Evolutionary conservation across 306 rosid species (phyloP), one percentile per base, ranked within the genome.

Genomic region (Dalbergia cultrata): DNA sequence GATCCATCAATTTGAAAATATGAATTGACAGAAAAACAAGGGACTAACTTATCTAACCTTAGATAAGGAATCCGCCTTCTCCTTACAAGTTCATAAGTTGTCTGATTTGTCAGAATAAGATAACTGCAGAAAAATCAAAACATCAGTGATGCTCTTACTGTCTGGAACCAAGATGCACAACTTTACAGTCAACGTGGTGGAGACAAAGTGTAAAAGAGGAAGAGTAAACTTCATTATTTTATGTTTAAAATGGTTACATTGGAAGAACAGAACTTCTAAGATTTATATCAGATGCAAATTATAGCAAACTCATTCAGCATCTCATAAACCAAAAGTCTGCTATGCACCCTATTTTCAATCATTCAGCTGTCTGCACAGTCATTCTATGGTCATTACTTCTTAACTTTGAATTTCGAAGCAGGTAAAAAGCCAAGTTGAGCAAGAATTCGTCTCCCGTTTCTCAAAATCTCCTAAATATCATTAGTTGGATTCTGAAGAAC

Each of bases 21-120:
- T 44, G 64, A 72, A 4, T 68, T 70, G 39, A 53, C 26, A 76
- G 19, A 74, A 69, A 61, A 74, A 65, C 14, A 76, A 50, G 68
- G 64, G 75, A 77, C 72, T 68, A 61, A 41, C 54, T 61, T 31
- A 79, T 85, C 92, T 43, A 77, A 96, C 99, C 99, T 93, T 61
- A 96, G 90, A 83, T 93, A 93, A 37, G 86, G 67, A 84, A 96
- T 96, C 60, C 99, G 91, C 75, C 98, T 96, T 65, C 99, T 95
- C 86, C 97, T 92, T 79, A 96, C 94, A 13, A 96, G 96, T 82
- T 96, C 99, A 62, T 86, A 93, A 17, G 98, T 96, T 16, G 97
- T 96, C 86, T 96, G 98, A 80, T 96, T 96, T 49, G 98, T 96
- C 85, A 96, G 67, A 83, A 92, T 86, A 67, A 93, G 97, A 83